phyloP scores from a whole-genome alignment of 139 green algal genomes.

The Tetradesmus lagerheimii region DNA sequence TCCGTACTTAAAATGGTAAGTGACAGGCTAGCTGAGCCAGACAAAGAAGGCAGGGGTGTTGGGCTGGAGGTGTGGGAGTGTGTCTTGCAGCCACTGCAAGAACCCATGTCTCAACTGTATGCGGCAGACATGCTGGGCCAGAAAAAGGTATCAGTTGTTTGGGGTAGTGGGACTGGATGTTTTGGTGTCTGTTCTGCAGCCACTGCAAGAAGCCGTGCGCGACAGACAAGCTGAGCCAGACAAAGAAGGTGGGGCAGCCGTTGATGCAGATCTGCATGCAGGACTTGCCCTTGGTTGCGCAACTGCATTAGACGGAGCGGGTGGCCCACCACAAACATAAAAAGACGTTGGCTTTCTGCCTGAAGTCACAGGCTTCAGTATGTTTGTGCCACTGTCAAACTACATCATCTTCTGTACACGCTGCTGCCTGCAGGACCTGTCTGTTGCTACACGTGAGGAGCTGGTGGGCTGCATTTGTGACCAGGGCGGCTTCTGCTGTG shows the following conservation, averaged over 20 bases:
- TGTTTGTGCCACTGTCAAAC: too few relatives aligned
- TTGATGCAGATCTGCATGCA: too few relatives aligned
- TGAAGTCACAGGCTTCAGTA: too few relatives aligned
- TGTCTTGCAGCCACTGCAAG: conserved; percentile 54
- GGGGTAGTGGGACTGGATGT: too few relatives aligned
- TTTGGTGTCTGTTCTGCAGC: conserved; percentile 42
- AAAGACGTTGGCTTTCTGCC: too few relatives aligned
- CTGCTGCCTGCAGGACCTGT: conserved; percentile 5
- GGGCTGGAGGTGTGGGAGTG: too few relatives aligned
- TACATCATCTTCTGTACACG: too few relatives aligned
- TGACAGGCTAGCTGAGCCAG: not conserved
- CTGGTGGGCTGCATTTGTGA: conserved; percentile 13
- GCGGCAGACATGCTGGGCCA: conserved; percentile 15
- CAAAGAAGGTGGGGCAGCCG: conserved; percentile 32
- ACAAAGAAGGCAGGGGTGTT: conserved; percentile 7
- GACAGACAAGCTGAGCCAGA: conserved; percentile 24
- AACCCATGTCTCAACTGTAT: conserved; percentile 38
- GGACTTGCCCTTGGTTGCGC: too few relatives aligned
- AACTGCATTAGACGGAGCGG: too few relatives aligned
- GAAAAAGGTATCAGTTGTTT: not conserved
- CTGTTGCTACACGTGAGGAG: not conserved
- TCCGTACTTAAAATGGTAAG: conserved; percentile 20
- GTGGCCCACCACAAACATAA: too few relatives aligned
- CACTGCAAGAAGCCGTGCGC: conserved; percentile 45
- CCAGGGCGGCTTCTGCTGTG: not conserved